phyloP scores from a whole-genome alignment of 2,329 filamentous ascomycete genomes.

The Botryotinia convoluta region DNA sequence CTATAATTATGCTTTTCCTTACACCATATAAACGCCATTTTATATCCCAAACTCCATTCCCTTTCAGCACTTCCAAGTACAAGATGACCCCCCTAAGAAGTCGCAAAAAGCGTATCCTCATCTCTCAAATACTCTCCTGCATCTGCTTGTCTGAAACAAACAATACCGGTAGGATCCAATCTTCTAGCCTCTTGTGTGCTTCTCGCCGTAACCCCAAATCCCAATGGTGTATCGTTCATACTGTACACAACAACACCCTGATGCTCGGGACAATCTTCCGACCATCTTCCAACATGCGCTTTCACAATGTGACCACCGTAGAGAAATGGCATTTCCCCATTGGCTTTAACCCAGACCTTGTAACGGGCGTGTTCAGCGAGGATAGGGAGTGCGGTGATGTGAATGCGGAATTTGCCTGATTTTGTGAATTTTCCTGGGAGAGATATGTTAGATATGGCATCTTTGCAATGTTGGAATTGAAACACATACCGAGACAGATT shows the following conservation, averaged over 20 bases:
- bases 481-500: constrained; percentile 65
- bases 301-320: constrained; percentile 91
- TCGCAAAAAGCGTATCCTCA: constrained; percentile 63
- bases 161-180: constrained; percentile 85
- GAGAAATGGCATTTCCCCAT: constrained; percentile 95
- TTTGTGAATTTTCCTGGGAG: constrained; percentile 85
- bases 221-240: constrained; percentile 91
- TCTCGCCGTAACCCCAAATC: constrained; percentile 89
- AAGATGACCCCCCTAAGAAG: constrained; percentile 30
- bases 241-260: constrained; percentile 85
- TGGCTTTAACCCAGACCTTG: constrained; percentile 95
- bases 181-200: constrained; percentile 79
- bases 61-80: background rate
- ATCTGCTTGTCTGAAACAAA: constrained; percentile 88
- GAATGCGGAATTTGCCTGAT: constrained; percentile 89
- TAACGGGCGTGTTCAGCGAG: constrained; percentile 89
- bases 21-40: constrained; percentile 12
- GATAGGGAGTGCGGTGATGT: constrained; percentile 83
- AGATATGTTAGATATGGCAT: constrained; percentile 23
- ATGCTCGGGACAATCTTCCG: constrained; percentile 90
- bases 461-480: background rate
- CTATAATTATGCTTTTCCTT: constrained; percentile 7
- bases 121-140: constrained; percentile 93
- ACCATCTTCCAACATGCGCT: constrained; percentile 74
- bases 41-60: constrained; percentile 16